Conservation (phyloP, 129 eudicot species). For the Pittosporum tobira region DNA sequence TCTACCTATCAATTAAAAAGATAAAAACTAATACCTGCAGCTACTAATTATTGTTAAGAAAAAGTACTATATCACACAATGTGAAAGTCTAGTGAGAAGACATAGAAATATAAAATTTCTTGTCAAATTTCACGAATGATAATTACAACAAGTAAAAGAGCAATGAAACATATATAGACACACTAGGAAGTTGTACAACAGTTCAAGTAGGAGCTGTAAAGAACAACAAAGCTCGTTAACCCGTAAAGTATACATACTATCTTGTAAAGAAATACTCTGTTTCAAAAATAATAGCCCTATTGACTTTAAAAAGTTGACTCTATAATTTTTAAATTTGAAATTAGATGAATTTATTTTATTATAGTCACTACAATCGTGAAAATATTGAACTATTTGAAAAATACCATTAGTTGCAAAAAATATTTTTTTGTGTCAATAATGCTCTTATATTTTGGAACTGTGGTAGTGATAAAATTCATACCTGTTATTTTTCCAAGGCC, state of each 20-base stretch:
- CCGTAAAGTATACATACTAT: neutral
- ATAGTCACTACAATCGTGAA: no score
- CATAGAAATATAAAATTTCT: neutral
- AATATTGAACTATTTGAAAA: no score
- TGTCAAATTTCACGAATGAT: neutral
- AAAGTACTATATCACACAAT: no score
- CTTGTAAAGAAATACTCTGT: neutral
- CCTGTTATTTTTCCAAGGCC: slow-evolving; percentile 87
- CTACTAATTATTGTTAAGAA: neutral
- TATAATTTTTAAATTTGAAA: no score
- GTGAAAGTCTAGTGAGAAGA: no score
- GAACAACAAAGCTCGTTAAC: neutral
- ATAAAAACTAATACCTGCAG: neutral
- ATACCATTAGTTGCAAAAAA: no score
- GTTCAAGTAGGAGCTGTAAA: slow-evolving; percentile 1
- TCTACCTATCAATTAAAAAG: no score
- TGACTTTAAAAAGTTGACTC: no score
- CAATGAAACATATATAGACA: neutral
- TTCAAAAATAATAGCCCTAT: no score
- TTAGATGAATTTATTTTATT: no score
- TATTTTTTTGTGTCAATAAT: no score
- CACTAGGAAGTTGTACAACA: neutral
- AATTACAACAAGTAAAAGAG: neutral
- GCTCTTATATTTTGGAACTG: no score
- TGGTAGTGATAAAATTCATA: slow-evolving; percentile 12